Base-by-base conservation (phyloP, 106 monocot genomes). In the Apostasia shenzhenica region DNA sequence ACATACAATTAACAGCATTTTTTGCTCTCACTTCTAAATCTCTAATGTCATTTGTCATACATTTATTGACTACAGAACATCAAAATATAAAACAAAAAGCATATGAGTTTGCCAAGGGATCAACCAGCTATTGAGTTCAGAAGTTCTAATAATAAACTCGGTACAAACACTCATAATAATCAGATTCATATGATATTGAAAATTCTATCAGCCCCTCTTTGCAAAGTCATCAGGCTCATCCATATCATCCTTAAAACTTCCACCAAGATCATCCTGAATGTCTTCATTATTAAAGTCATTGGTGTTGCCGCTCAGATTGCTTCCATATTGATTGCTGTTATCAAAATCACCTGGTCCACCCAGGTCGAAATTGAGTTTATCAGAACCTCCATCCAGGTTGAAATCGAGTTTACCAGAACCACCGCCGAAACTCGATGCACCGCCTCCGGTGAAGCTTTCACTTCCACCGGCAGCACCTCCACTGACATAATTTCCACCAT, bases 191-290 rank as follows among this genome's bases (percentile, higher is more conserved):
- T 8, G 4, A 39, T 39, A 1, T 40, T 59, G 41, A 7, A 62
- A 62, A 13, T 45, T 45, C 44, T 1, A 78, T 59, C 70, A 41
- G 11, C 66, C 70, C 74, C 76, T 79, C 69, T 76, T 58, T 37
- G 79, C 79, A 14, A 62, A 83, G 67, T 68, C 72, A 62, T 83
- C 76, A 3, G 71, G 72, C 67, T 72, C 75, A 45, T 74, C 66
- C 57, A 68, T 60, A 43, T 77, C 63, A 44, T 73, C 75, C 67
- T 83, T 83, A 6, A 79, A 54, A 50, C 37, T 60, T 40, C 76
- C 75, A 0, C 75, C 63, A 54, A 79, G 53, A 8, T 64, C 26
- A 9, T 75, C 71, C 14, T 71, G 59, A 41, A 55, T 54, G 50
- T 12, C 45, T 14, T 10, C 63, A 10, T 72, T 43, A 44, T 72